Percentiles rank a stretch among this genome's conserved stretches.
These are phyloP conservation scores for Glycine tomentella DNA, from an alignment of 306 rosid species.

Conservation along the genomic window DNA sequence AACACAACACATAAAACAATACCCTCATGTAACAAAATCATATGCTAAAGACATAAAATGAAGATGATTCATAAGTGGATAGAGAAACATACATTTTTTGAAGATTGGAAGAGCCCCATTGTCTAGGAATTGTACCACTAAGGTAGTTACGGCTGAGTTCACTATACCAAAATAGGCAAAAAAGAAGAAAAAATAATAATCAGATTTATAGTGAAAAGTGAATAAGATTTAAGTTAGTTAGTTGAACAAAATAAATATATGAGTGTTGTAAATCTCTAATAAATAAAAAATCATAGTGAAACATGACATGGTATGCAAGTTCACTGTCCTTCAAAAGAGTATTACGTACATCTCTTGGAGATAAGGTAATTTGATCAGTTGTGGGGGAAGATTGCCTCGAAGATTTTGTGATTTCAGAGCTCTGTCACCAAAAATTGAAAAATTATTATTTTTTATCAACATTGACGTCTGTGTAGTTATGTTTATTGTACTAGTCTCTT, in stretches of 20 bases:
- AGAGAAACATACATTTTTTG: constrained; percentile 3
- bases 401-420: constrained; percentile 48
- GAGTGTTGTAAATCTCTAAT: too few species aligned
- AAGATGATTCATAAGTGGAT: too few species aligned
- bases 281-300: too few species aligned
- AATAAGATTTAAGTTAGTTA: too few species aligned
- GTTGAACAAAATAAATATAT: too few species aligned
- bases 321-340: not conserved
- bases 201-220: too few species aligned
- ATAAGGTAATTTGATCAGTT: constrained; percentile 46
- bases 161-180: too few species aligned
- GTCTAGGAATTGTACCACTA: constrained; percentile 55
- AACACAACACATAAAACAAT: not conserved
- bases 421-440: constrained; percentile 40
- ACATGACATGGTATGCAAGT: not conserved
- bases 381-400: constrained; percentile 55
- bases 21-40: too few species aligned
- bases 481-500: not conserved
- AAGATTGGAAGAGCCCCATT: constrained; percentile 53
- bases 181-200: too few species aligned
- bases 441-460: not conserved
- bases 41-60: too few species aligned
- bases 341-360: constrained; percentile 54
- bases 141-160: constrained; percentile 60
- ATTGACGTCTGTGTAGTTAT: not conserved